A percentile compares a stretch with the other conserved stretches of the same genome.
phyloP scores from a whole-genome alignment of 2,329 filamentous ascomycete genomes.

The Xylariaceae sp. region DNA sequence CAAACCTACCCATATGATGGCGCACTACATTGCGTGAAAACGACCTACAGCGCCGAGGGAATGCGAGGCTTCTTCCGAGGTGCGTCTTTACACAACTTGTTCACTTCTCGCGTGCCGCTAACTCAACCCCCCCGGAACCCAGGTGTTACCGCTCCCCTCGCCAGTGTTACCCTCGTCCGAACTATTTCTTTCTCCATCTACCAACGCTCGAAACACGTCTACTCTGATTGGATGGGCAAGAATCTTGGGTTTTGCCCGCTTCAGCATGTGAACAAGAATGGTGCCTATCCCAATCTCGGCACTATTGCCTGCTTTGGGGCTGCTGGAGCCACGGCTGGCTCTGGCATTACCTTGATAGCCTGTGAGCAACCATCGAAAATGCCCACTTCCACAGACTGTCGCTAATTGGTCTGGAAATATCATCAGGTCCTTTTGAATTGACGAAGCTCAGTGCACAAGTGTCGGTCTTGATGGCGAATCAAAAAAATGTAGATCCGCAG shows the following conservation, averaged over 20 bases:
- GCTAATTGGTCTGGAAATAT: constrained; percentile 23
- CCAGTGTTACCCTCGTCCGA: constrained; percentile 77
- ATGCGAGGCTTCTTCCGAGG: constrained; percentile 81
- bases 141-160: constrained; percentile 82
- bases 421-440: constrained; percentile 78
- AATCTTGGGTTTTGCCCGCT: constrained; percentile 75
- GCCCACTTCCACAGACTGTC: neutral
- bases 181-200: constrained; percentile 84
- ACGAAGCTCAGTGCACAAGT: constrained; percentile 90
- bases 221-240: constrained; percentile 72
- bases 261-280: constrained; percentile 72
- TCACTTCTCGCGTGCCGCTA: constrained; percentile 13
- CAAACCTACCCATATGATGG: constrained; percentile 83
- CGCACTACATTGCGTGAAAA: constrained; percentile 74
- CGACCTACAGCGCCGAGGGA: constrained; percentile 78
- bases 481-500: constrained; percentile 55
- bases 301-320: constrained; percentile 79
- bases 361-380: constrained; percentile 56
- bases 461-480: constrained; percentile 75
- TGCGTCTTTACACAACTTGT: constrained; percentile 46
- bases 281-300: constrained; percentile 74
- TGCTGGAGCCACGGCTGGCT: constrained; percentile 80
- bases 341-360: constrained; percentile 78
- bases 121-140: constrained; percentile 14
- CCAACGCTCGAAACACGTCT: constrained; percentile 75